phyloP scores from a whole-genome alignment of 345 rosid species.

The Citrus australasica region DNA sequence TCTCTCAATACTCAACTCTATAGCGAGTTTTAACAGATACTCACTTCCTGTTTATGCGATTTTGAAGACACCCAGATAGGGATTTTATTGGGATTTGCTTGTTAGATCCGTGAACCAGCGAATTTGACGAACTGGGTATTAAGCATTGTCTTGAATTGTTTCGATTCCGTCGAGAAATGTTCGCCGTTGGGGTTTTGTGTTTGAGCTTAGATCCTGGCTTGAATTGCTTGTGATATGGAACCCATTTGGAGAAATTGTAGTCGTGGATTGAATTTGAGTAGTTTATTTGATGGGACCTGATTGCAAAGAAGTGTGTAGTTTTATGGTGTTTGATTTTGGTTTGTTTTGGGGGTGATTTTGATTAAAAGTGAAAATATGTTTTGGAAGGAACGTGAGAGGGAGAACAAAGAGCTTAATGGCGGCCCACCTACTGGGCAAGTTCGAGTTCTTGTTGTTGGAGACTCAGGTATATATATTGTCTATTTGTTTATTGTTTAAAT shows the following conservation, averaged over 20 bases:
- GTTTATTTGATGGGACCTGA: slow-evolving; percentile 29
- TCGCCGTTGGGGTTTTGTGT: background rate
- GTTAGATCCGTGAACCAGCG: background rate
- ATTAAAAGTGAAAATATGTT: slow-evolving; percentile 44
- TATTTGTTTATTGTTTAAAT: background rate
- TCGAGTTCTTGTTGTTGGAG: slow-evolving; percentile 96
- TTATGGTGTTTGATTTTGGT: background rate
- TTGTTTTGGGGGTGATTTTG: slow-evolving; percentile 4
- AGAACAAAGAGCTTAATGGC: slow-evolving; percentile 64
- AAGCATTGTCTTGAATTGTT: background rate
- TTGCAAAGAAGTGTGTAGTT: background rate
- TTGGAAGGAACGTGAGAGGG: slow-evolving; percentile 95
- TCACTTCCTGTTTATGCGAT: background rate
- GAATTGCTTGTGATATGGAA: slow-evolving; percentile 21
- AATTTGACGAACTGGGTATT: background rate
- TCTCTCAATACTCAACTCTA: background rate
- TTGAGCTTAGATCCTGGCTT: slow-evolving; percentile 25
- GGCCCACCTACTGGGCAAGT: slow-evolving; percentile 94
- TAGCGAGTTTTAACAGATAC: background rate
- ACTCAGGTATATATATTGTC: slow-evolving; percentile 53
- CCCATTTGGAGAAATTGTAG: slow-evolving; percentile 21
- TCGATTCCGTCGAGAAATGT: slow-evolving; percentile 5
- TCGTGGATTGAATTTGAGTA: slow-evolving; percentile 16
- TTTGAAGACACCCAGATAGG: background rate
- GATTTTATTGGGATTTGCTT: slow-evolving; percentile 4